Evolutionary conservation across 139 green algal species (phyloP).

Genomic region (Coelastrella sp.): DNA sequence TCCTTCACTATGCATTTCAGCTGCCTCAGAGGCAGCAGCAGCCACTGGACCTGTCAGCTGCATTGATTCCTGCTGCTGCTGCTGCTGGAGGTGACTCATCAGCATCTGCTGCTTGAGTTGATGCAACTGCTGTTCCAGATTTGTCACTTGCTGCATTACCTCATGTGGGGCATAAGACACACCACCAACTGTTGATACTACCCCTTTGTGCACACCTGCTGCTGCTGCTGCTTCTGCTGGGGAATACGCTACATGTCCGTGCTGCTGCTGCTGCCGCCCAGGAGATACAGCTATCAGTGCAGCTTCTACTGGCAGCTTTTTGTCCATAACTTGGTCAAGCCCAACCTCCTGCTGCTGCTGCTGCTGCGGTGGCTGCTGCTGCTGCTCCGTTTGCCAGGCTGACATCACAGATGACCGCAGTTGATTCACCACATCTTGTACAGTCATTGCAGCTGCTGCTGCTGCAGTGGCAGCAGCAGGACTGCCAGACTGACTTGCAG

Average conservation of each 20-base stretch:
- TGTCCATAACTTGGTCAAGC: no score
- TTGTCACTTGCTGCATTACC: constrained; percentile 13
- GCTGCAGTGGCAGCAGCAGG: constrained; percentile 20
- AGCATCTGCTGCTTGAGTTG: constrained; percentile 7
- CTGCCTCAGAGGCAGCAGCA: no score
- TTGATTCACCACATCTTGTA: neutral
- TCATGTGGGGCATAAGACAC: neutral
- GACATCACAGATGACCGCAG: constrained; percentile 9
- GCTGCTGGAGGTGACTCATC: neutral
- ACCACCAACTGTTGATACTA: no score
- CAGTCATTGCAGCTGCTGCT: neutral
- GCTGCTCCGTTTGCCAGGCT: neutral
- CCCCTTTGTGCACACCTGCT: neutral
- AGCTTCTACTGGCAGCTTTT: neutral
- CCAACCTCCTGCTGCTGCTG: neutral
- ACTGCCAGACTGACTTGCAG: no score
- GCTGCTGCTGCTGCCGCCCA: neutral
- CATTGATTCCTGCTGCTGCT: neutral
- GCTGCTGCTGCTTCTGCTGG: neutral
- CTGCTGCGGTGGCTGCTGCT: neutral
- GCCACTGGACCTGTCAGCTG: no score
- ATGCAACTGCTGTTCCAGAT: constrained; percentile 1
- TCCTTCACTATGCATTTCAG: no score
- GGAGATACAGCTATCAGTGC: neutral
- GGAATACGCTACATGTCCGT: neutral